Conservation (phyloP, 257 asterid species). For the Petunia secreta region DNA sequence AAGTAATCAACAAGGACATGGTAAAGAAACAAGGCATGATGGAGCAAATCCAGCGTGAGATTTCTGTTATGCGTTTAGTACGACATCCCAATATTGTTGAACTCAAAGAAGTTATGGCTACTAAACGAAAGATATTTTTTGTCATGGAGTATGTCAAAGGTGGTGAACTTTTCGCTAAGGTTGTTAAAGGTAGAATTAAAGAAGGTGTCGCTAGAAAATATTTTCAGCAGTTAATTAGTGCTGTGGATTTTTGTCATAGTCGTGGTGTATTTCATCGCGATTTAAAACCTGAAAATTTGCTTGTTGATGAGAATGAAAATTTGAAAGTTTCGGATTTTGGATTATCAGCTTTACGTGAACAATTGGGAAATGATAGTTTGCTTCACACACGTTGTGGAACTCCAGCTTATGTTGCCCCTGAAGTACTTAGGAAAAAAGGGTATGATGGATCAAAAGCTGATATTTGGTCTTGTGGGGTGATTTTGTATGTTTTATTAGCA, state of each 20-base stretch:
- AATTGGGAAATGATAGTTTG: not conserved
- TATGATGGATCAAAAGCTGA: not conserved
- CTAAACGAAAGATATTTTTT: no score
- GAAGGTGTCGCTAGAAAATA: not conserved
- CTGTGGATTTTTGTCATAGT: no score
- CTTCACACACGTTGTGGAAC: constrained; percentile 1
- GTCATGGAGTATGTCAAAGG: no score
- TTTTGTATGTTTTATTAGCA: no score
- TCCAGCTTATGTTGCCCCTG: no score
- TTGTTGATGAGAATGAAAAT: not conserved
- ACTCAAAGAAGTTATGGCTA: no score
- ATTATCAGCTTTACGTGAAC: no score
- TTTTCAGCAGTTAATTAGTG: not conserved
- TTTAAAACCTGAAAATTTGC: constrained; percentile 9
- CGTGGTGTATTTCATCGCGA: no score
- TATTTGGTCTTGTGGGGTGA: constrained; percentile 19
- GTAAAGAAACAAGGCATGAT: constrained; percentile 28
- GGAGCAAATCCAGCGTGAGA: constrained; percentile 30
- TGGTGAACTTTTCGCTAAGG: constrained; percentile 10
- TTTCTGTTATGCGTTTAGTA: constrained; percentile 23
- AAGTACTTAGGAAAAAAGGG: not conserved
- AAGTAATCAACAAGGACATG: constrained; percentile 27
- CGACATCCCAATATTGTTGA: constrained; percentile 26
- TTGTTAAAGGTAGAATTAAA: not conserved
- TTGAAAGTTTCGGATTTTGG: constrained; percentile 11